Evolutionary conservation across 371 early-diverging fungal species (phyloP).

Genomic region (Mucor velutinosus): DNA sequence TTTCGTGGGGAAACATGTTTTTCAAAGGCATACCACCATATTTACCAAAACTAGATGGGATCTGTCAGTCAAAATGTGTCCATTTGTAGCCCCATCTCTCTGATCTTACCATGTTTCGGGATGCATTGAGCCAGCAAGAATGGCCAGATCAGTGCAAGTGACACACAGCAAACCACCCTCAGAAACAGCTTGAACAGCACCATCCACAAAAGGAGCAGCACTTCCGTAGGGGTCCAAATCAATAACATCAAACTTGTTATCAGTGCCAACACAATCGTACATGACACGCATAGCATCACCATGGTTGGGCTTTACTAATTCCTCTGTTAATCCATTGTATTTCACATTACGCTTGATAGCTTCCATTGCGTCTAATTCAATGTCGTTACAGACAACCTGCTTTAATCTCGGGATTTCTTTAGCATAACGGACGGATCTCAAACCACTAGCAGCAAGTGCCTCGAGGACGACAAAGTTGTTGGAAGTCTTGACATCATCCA

Average conservation of each 20-base stretch:
- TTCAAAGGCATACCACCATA: conserved; percentile 94
- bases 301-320: conserved; percentile 76
- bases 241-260: conserved; percentile 77
- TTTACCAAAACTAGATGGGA: conserved; percentile 74
- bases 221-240: conserved; percentile 99
- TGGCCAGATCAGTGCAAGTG: conserved; percentile 99
- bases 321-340: conserved; percentile 77
- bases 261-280: conserved; percentile 71
- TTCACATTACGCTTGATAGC: conserved; percentile 90
- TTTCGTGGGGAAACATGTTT: conserved; percentile 83
- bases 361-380: conserved; percentile 88
- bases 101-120: conserved; percentile 81
- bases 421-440: conserved; percentile 98
- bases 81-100: neutral
- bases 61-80: neutral
- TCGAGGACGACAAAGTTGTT: conserved; percentile 84
- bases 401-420: conserved; percentile 90
- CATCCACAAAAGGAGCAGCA: conserved; percentile 96
- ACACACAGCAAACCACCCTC: conserved; percentile 97
- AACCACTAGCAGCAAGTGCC: conserved; percentile 98
- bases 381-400: conserved; percentile 93
- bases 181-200: conserved; percentile 91
- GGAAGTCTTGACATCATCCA: conserved; percentile 32
- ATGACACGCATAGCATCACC: conserved; percentile 90
- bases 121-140: conserved; percentile 91